Conservation (phyloP, 768 basidiomycete species). For the Phaffia australis region DNA sequence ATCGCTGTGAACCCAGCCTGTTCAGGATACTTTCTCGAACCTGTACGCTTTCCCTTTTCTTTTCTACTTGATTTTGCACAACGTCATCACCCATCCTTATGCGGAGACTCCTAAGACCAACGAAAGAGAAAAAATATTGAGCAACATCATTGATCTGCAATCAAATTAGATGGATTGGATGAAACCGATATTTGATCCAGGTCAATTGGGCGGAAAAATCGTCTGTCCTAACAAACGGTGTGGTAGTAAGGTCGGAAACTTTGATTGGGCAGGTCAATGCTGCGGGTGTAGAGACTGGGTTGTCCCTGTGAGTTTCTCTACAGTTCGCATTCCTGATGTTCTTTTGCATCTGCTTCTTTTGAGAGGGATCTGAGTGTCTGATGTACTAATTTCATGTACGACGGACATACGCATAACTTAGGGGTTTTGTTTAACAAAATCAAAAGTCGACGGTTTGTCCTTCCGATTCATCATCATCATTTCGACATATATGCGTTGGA, state of each 20-base stretch:
- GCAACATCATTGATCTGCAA: no score
- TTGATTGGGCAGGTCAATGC: constrained; percentile 88
- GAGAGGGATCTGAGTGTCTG: no score
- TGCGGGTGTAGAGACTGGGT: constrained; percentile 91
- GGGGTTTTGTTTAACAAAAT: no score
- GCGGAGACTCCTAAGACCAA: background rate
- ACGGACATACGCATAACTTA: no score
- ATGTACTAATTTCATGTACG: no score
- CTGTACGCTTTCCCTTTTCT: constrained; percentile 47
- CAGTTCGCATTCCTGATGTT: background rate
- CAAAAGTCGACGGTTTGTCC: no score
- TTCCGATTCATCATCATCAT: no score
- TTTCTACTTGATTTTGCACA: constrained; percentile 5
- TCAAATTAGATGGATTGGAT: constrained; percentile 80
- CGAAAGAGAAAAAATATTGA: no score
- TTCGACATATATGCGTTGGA: no score
- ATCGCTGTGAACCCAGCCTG: constrained; percentile 57
- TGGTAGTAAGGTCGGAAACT: constrained; percentile 81
- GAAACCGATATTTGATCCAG: constrained; percentile 65
- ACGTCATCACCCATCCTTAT: background rate
- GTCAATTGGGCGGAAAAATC: constrained; percentile 76
- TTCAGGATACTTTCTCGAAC: constrained; percentile 94
- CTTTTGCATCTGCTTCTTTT: background rate
- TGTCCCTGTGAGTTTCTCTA: constrained; percentile 53
- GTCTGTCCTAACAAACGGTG: constrained; percentile 86